Evolutionary conservation across 371 early-diverging fungal species (phyloP), one percentile per base, ranked within the genome.

Genomic region (Mortierella sp.): DNA sequence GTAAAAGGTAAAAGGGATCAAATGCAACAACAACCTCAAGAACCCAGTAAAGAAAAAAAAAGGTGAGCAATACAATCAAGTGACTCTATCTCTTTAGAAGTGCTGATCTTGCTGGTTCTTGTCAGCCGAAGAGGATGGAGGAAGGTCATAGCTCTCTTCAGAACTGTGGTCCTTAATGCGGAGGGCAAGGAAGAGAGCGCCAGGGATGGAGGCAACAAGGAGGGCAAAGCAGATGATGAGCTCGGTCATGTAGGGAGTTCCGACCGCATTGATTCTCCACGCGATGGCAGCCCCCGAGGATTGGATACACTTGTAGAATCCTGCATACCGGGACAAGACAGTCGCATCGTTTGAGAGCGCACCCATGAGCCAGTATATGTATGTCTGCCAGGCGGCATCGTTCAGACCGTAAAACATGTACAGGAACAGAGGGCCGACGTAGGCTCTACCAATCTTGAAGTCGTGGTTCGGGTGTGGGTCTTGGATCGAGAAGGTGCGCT

Each of bases 281-380:
- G 57, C n/a, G 26, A 88, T 82, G 72, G 95, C 95, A 52, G 86
- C 90, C 31, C 91, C 92, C 47, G 91, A 90, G 71, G 93, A 93
- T 88, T 95, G 95, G 80, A 94, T 91, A 48, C 93, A 93, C 91
- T 96, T 96, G 92, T 96, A 96, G 90, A 92, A 95, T 14, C 95
- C 95, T 80, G 92, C 93, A 82, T 93, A 95, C 68, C 94, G 90
- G 44, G 95, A 90, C 70, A 93, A 89, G 76, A 89, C 87, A 78
- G 91, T 91, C 84, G 89, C 90, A 87, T 94, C 92, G 84, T 93
- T 93, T 2, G 92, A 89, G 79, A 94, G 84, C 16, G 94, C 89
- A 47, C 94, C 94, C 82, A 94, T 90, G 44, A 94, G 80, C 93
- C 95, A 94, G 90, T 94, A 94, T 55, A 89, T 89, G 57, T 87